These are phyloP conservation scores for Vaucheria bursata DNA, from an alignment of 352 stramenopile genomes.

Conservation along the genomic window DNA sequence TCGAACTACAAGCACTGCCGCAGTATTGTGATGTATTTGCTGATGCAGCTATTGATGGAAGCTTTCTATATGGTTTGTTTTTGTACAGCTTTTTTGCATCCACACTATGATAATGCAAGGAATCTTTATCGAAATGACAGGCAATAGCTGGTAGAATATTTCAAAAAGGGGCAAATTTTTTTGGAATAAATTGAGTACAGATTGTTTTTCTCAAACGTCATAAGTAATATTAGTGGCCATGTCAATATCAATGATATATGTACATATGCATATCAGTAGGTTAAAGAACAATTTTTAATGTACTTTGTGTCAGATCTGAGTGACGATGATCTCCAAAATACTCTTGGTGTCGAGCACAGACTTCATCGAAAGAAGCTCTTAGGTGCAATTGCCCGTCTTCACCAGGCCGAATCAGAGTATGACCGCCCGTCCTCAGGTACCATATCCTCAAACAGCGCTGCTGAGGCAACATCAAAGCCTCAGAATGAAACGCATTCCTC, in stretches of 20 bases:
- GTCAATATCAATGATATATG: too few species aligned
- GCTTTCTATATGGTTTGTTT: constrained; percentile 63
- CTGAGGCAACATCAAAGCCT: neutral
- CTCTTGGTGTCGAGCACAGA: constrained; percentile 81
- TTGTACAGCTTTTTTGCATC: too few species aligned
- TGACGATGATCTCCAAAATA: constrained; percentile 83
- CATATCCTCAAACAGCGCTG: constrained; percentile 1
- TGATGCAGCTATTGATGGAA: constrained; percentile 62
- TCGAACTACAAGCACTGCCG: constrained; percentile 57
- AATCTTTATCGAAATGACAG: too few species aligned
- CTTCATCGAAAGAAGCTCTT: constrained; percentile 92
- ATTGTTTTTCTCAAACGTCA: too few species aligned
- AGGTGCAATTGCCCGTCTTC: constrained; percentile 62
- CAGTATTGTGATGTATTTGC: constrained; percentile 65
- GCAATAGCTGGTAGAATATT: too few species aligned
- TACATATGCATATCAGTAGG: too few species aligned
- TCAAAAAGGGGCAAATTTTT: too few species aligned
- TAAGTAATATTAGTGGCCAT: too few species aligned
- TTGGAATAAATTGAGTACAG: too few species aligned
- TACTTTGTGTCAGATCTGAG: constrained; percentile 62
- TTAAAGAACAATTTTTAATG: too few species aligned
- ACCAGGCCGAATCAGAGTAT: constrained; percentile 21
- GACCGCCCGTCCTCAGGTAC: constrained; percentile 8
- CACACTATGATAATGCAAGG: too few species aligned
- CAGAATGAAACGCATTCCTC: neutral